These are phyloP conservation scores for Heterobasidion annosum DNA, from an alignment of 1,284 basidiomycete genomes.

Conservation along the genomic window DNA sequence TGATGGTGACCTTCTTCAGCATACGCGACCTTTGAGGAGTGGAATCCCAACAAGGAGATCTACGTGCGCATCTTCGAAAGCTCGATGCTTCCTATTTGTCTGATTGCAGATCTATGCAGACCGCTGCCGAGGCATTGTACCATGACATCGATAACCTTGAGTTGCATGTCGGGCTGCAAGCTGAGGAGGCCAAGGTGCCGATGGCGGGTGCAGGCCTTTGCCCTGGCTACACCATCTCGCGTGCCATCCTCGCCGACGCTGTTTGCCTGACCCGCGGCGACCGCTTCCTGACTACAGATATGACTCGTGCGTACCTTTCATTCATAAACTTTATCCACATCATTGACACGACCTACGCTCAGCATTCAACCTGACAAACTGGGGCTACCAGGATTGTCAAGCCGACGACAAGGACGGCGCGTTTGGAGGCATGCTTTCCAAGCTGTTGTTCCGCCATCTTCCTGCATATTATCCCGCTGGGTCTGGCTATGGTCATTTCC, in stretches of 20 bases:
- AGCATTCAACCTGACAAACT: constrained; percentile 68
- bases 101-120: constrained; percentile 24
- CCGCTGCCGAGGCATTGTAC: constrained; percentile 61
- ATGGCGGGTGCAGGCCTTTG: constrained; percentile 75
- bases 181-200: constrained; percentile 64
- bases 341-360: background rate
- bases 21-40: constrained; percentile 61
- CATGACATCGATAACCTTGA: constrained; percentile 71
- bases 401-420: constrained; percentile 57
- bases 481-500: constrained; percentile 58
- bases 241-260: constrained; percentile 80
- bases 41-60: constrained; percentile 66
- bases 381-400: constrained; percentile 70
- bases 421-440: constrained; percentile 65
- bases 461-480: constrained; percentile 56
- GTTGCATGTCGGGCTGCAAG: constrained; percentile 66
- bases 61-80: constrained; percentile 29
- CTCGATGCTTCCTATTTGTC: background rate
- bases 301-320: constrained; percentile 34
- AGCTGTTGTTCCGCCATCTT: constrained; percentile 61
- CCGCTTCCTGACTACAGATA: constrained; percentile 73
- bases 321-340: constrained; percentile 16
- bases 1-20: constrained; percentile 24
- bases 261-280: constrained; percentile 62
- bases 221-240: constrained; percentile 82